These are phyloP conservation scores for Talaromyces borbonicus DNA, from an alignment of 495 filamentous ascomycete genomes.

Conservation along the genomic window DNA sequence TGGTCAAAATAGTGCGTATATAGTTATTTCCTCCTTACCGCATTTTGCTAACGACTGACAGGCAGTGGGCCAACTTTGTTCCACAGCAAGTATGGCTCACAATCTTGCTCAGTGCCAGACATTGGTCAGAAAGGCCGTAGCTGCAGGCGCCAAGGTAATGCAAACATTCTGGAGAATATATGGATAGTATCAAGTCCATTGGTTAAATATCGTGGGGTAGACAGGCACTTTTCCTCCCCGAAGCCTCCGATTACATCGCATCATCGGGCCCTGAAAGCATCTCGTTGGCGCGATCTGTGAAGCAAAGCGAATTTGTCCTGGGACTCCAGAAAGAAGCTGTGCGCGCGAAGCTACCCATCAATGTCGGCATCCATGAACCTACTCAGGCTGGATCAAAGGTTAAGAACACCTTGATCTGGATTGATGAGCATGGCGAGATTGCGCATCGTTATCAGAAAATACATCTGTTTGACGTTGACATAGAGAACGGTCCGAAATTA, in stretches of 20 bases:
- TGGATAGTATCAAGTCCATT: background rate
- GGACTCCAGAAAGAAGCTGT: conserved; percentile 61
- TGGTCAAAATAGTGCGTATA: conserved; percentile 3
- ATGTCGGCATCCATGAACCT: conserved; percentile 83
- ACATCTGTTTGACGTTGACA: conserved; percentile 67
- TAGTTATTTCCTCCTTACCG: background rate
- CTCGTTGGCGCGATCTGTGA: conserved; percentile 50
- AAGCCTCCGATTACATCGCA: conserved; percentile 84
- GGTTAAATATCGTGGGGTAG: background rate
- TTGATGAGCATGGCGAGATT: conserved; percentile 53
- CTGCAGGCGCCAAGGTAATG: conserved; percentile 64
- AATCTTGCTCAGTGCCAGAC: conserved; percentile 68
- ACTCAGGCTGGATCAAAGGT: conserved; percentile 45
- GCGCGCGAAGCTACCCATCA: conserved; percentile 54
- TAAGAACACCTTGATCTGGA: conserved; percentile 61
- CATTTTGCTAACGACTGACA: conserved; percentile 20
- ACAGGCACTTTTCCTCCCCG: conserved; percentile 81
- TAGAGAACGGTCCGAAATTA: conserved; percentile 49
- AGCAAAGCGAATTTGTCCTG: conserved; percentile 52
- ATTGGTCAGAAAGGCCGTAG: conserved; percentile 61
- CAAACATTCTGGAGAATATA: too few relatives aligned
- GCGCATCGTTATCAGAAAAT: conserved; percentile 64
- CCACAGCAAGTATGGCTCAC: conserved; percentile 64
- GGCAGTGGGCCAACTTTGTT: conserved; percentile 85
- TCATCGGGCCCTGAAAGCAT: conserved; percentile 54